Conservation (phyloP, 768 basidiomycete genomes). For the Rubroboletus pulcherrimus region DNA sequence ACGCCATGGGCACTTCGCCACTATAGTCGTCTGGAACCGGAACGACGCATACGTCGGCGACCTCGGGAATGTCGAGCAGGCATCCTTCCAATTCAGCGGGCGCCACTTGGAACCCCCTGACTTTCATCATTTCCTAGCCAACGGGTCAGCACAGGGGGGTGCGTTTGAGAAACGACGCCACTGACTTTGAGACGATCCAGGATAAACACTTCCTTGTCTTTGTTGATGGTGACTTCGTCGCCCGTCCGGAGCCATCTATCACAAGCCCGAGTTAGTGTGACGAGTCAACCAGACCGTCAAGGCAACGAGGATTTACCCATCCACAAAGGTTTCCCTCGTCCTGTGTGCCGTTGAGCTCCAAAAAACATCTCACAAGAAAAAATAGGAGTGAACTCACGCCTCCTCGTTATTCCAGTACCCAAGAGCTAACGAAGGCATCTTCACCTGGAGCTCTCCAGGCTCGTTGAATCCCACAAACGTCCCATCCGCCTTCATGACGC, state of each 20-base stretch:
- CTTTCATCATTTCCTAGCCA: slow-evolving; percentile 61
- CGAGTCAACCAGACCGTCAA: not conserved
- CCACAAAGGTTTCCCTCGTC: slow-evolving; percentile 63
- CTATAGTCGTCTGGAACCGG: slow-evolving; percentile 65
- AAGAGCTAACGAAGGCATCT: slow-evolving; percentile 36
- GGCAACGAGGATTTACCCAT: slow-evolving; percentile 46
- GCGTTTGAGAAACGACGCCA: not conserved
- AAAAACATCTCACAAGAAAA: not conserved
- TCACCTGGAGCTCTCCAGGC: slow-evolving; percentile 56
- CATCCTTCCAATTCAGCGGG: slow-evolving; percentile 72
- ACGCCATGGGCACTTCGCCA: slow-evolving; percentile 71
- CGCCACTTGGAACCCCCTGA: slow-evolving; percentile 69
- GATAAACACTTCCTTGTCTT: slow-evolving; percentile 55
- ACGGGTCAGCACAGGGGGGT: slow-evolving; percentile 4
- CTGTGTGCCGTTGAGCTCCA: slow-evolving; percentile 30
- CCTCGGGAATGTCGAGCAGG: slow-evolving; percentile 55
- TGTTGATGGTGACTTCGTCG: slow-evolving; percentile 55
- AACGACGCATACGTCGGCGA: slow-evolving; percentile 61
- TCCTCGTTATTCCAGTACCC: slow-evolving; percentile 52
- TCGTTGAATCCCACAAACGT: slow-evolving; percentile 52
- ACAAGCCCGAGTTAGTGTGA: not conserved
- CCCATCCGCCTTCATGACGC: slow-evolving; percentile 57
- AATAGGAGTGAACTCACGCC: slow-evolving; percentile 45
- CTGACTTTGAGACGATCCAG: slow-evolving; percentile 60
- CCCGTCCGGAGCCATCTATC: slow-evolving; percentile 66